phyloP scores from a whole-genome alignment of 148 eudicot species.

The Suaeda aralocaspica region DNA sequence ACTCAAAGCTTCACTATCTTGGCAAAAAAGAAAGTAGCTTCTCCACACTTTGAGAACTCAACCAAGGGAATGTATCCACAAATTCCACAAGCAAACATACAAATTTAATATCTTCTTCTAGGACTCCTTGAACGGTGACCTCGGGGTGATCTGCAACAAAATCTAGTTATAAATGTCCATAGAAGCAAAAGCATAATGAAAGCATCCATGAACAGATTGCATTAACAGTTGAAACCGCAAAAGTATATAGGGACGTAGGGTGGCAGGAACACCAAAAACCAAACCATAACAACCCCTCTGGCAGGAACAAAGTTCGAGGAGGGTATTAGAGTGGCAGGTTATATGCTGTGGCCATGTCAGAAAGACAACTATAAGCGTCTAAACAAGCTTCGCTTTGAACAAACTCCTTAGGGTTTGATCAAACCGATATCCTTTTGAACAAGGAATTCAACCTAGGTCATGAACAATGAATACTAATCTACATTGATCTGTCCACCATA shows the following conservation, averaged over 20 bases:
- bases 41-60: neutral
- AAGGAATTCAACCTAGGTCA: neutral
- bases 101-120: conserved; percentile 50
- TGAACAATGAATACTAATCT: neutral
- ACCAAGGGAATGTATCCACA: conserved; percentile 18
- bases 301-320: no score
- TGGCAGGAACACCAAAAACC: no score
- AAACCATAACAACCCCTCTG: no score
- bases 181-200: neutral
- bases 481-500: neutral
- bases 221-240: neutral
- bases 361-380: no score
- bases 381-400: no score
- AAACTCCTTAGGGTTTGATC: no score
- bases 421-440: no score
- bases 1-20: neutral
- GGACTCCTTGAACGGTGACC: conserved; percentile 74
- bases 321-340: no score
- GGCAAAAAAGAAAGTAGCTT: neutral
- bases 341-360: no score
- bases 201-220: neutral
- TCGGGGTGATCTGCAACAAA: conserved; percentile 54
- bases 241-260: no score
- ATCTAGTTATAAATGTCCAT: neutral
- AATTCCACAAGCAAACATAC: conserved; percentile 13